These are phyloP conservation scores for Ophiostoma fasciatum DNA, from an alignment of 2,329 filamentous ascomycete genomes.

Conservation along the genomic window DNA sequence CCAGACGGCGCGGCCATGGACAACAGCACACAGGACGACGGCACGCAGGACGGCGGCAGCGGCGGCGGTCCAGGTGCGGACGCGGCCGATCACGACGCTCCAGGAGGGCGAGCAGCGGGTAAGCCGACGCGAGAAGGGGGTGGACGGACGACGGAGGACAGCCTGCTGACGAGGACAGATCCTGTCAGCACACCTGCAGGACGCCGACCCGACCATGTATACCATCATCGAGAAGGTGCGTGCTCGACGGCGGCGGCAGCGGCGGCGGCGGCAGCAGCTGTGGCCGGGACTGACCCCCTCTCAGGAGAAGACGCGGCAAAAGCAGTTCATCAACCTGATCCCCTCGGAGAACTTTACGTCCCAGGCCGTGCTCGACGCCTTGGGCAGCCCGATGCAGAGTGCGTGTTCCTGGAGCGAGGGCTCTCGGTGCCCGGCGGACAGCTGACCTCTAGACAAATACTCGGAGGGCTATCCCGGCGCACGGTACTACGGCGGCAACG, in stretches of 20 bases:
- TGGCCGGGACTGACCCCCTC: neutral
- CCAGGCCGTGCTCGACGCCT: constrained; percentile 77
- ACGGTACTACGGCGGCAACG: constrained; percentile 91
- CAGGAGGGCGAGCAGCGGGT: constrained; percentile 48
- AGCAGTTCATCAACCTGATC: constrained; percentile 96
- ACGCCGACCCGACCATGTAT: constrained; percentile 76
- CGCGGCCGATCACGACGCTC: constrained; percentile 30
- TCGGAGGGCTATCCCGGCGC: constrained; percentile 96
- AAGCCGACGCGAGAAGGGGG: no score
- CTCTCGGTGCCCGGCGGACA: no score
- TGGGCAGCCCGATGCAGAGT: constrained; percentile 95
- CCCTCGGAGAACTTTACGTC: constrained; percentile 94
- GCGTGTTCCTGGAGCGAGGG: constrained; percentile 18
- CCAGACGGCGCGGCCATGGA: constrained; percentile 23
- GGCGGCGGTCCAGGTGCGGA: no score
- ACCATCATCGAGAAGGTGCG: constrained; percentile 80
- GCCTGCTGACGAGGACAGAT: constrained; percentile 36
- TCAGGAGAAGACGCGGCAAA: constrained; percentile 88
- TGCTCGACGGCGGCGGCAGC: no score
- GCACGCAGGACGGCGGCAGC: no score
- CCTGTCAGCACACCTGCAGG: constrained; percentile 61
- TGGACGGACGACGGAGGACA: no score
- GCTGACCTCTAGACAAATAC: constrained; percentile 60
- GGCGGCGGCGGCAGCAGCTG: no score
- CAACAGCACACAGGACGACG: no score